These are phyloP conservation scores for Asparagopsis taxiformis DNA, from an alignment of 31 red algal genomes.

Conservation along the genomic window DNA sequence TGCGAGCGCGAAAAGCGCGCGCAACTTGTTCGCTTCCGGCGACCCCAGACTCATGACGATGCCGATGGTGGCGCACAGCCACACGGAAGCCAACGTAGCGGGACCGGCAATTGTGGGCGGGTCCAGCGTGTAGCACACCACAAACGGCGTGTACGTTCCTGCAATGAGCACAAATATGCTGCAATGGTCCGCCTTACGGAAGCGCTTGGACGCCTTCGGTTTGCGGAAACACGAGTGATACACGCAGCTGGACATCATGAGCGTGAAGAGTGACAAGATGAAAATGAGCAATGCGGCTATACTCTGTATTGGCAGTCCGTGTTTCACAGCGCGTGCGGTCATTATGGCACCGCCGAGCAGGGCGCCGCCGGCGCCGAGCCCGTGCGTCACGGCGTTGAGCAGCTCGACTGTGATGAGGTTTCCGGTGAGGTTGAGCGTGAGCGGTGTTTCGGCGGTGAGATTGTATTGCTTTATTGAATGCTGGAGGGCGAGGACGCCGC, in stretches of 20 bases:
- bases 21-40: slow-evolving; percentile 11
- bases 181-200: slow-evolving; percentile 71
- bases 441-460: slow-evolving; percentile 3
- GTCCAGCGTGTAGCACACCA: slow-evolving; percentile 43
- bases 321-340: slow-evolving; percentile 1
- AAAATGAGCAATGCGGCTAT: not conserved
- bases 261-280: not conserved
- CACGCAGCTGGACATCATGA: slow-evolving; percentile 50
- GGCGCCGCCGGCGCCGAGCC: slow-evolving; percentile 24
- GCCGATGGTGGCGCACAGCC: slow-evolving; percentile 44
- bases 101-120: slow-evolving; percentile 32
- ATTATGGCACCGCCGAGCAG: slow-evolving; percentile 5
- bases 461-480: not conserved
- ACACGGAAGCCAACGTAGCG: slow-evolving; percentile 33
- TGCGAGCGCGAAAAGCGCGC: slow-evolving; percentile 44
- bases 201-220: slow-evolving; percentile 7
- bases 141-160: slow-evolving; percentile 77
- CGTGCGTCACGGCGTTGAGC: slow-evolving; percentile 39
- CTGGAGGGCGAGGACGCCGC: slow-evolving; percentile 16
- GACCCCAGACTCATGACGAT: slow-evolving; percentile 24
- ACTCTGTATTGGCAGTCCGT: not conserved
- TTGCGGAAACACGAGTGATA: slow-evolving; percentile 74
- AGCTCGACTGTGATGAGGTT: slow-evolving; percentile 35
- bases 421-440: slow-evolving; percentile 18
- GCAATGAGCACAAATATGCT: slow-evolving; percentile 86